Percentiles rank a stretch among this genome's conserved stretches.
Evolutionary conservation across 768 basidiomycete species (phyloP).

Genomic region (Amanita pseudoporphyria): DNA sequence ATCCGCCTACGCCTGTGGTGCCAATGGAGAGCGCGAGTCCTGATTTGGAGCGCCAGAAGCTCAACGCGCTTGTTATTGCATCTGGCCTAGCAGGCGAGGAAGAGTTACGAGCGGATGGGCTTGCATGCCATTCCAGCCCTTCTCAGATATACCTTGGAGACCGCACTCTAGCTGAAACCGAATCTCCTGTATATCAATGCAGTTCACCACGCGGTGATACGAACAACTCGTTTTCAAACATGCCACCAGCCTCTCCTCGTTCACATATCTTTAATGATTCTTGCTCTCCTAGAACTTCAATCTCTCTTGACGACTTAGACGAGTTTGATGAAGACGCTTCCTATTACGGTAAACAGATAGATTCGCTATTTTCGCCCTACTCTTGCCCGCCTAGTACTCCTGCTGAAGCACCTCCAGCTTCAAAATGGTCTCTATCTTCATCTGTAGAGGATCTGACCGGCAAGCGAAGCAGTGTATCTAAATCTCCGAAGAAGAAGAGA

Average conservation of each 20-base stretch:
- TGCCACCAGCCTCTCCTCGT: neutral
- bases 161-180: neutral
- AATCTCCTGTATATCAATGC: neutral
- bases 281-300: neutral
- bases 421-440: slow-evolving; percentile 7
- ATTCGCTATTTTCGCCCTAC: slow-evolving; percentile 6
- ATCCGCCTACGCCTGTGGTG: neutral
- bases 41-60: slow-evolving; percentile 4
- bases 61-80: slow-evolving; percentile 6
- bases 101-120: slow-evolving; percentile 1
- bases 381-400: neutral
- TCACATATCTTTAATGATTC: neutral
- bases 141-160: slow-evolving; percentile 1
- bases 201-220: neutral
- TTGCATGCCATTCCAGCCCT: neutral
- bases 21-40: neutral
- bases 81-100: slow-evolving; percentile 6
- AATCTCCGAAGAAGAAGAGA: slow-evolving; percentile 1
- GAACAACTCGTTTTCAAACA: neutral
- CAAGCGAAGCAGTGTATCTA: neutral
- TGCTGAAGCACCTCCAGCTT: neutral
- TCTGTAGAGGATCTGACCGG: slow-evolving; percentile 2
- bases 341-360: slow-evolving; percentile 6
- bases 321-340: slow-evolving; percentile 8
- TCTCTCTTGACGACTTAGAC: slow-evolving; percentile 1